Evolutionary conservation across 805 yeast species (phyloP), one percentile per base, ranked within the genome.

Genomic region (Candida corydali): DNA sequence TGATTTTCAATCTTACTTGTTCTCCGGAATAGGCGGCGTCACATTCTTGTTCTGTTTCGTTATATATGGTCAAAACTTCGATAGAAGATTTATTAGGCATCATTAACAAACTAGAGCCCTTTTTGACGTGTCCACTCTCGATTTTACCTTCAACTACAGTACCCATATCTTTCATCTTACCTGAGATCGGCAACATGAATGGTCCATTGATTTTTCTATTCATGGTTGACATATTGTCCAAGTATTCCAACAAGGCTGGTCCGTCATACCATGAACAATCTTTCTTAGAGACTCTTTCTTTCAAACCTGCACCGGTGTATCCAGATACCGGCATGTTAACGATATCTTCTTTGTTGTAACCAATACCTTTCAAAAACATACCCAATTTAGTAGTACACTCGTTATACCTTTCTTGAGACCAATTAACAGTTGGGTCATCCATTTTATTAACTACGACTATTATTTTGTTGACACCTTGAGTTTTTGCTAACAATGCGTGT

Each of bases 131-230:
- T 34, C 99, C 99, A 39, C 94, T 81, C 71, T 89, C 99, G 57
- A 93, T 85, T 73, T 93, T 93, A 65, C 99, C 99, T 68, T 93
- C 99, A 37, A 93, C 93, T 46, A 93, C 80, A 35, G 98, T 88
- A 63, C 99, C 99, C 70, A 93, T 70, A 61, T 93, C 98, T 64
- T 86, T 89, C 85, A 88, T 84, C 67, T 93, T 93, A 51, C 93
- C 86, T 18, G 95, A 77, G 49, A 93, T 76, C 41, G 99, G 99
- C 52, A 93, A 72, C 98, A 93, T 89, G 72, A 93, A 93, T 50
- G 98, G 97, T 32, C 91, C 96, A 56, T 85, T 86, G 55, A 87
- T 70, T 55, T 80, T 86, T 67, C 98, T 86, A 65, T 85, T 80
- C 47, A 82, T 78, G 34, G 86, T 78, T 49, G 81, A 76, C 82